These are phyloP conservation scores for Phalaenopsis aphrodite DNA, from an alignment of 106 monocot genomes.

Conservation along the genomic window DNA sequence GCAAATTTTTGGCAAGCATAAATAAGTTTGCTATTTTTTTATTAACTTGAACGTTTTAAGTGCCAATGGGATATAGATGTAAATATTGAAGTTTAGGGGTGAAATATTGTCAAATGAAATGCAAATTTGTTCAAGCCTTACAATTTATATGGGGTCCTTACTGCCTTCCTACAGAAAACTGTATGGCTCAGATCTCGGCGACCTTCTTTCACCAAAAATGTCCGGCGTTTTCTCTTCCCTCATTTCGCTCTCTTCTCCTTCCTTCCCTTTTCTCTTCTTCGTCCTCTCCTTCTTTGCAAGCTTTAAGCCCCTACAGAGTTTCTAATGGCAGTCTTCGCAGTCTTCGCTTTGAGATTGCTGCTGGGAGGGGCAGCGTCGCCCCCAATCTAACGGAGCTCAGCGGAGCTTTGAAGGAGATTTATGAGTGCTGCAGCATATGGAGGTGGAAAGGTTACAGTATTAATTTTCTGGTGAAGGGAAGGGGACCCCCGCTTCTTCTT, in stretches of 20 bases:
- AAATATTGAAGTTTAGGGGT: too few species aligned
- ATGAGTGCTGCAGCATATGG: conserved; percentile 44
- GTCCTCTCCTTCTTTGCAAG: background rate
- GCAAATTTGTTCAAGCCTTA: too few species aligned
- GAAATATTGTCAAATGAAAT: too few species aligned
- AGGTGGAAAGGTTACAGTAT: conserved; percentile 60
- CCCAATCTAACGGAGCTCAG: conserved; percentile 8
- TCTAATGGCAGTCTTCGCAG: background rate
- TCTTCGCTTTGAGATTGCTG: background rate
- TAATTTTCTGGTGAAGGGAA: conserved; percentile 59
- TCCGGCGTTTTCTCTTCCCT: background rate
- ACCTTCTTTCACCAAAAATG: background rate
- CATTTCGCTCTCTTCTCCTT: conserved; percentile 1
- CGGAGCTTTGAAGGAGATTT: conserved; percentile 34
- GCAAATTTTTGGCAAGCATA: too few species aligned
- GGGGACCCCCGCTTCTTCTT: conserved; percentile 68
- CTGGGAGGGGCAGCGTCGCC: conserved; percentile 5
- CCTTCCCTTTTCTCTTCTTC: background rate
- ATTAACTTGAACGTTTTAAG: too few species aligned
- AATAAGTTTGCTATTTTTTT: too few species aligned
- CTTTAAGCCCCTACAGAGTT: background rate
- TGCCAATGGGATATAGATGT: too few species aligned
- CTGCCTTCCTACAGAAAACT: background rate
- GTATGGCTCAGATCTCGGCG: conserved; percentile 3
- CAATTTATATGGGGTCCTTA: too few species aligned